phyloP scores from a whole-genome alignment of 345 rosid genomes.

The Linum trigynum region DNA sequence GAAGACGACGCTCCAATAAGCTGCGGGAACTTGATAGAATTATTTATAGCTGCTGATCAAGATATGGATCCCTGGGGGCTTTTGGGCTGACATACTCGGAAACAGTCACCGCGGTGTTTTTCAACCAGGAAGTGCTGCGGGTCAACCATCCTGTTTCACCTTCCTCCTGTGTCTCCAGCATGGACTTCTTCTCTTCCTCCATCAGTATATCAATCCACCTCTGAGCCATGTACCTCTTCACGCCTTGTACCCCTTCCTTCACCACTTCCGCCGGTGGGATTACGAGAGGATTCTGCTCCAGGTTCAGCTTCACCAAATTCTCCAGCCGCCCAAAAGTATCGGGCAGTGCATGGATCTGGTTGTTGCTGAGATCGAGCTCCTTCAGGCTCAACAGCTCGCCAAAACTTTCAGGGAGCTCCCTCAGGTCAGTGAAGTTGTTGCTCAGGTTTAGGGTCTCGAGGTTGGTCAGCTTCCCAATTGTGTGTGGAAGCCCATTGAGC shows the following conservation, averaged over 20 bases:
- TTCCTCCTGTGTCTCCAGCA: conserved; percentile 42
- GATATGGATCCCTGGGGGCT: conserved; percentile 47
- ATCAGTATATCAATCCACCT: conserved; percentile 58
- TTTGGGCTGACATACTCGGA: conserved; percentile 42
- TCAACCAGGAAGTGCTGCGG: conserved; percentile 73
- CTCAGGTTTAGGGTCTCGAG: conserved; percentile 66
- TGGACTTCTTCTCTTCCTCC: conserved; percentile 56
- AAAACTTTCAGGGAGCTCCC: conserved; percentile 62
- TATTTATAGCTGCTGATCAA: conserved; percentile 64
- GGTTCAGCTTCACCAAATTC: conserved; percentile 52
- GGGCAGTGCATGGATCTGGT: conserved; percentile 77
- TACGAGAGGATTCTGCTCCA: conserved; percentile 66
- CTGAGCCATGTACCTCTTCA: conserved; percentile 61
- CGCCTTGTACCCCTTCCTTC: conserved; percentile 63
- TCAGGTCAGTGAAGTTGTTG: conserved; percentile 71
- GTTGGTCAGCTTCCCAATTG: conserved; percentile 55
- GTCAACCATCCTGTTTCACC: conserved; percentile 63
- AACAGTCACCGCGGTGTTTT: conserved; percentile 38
- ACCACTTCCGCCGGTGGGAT: conserved; percentile 55
- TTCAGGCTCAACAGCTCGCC: conserved; percentile 68
- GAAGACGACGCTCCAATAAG: not conserved
- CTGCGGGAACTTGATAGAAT: not conserved
- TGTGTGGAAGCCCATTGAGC: conserved; percentile 48
- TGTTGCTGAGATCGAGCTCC: conserved; percentile 86
- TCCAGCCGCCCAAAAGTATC: conserved; percentile 75